Conservation (phyloP, 805 yeast species). For the Saturnispora galanensis region DNA sequence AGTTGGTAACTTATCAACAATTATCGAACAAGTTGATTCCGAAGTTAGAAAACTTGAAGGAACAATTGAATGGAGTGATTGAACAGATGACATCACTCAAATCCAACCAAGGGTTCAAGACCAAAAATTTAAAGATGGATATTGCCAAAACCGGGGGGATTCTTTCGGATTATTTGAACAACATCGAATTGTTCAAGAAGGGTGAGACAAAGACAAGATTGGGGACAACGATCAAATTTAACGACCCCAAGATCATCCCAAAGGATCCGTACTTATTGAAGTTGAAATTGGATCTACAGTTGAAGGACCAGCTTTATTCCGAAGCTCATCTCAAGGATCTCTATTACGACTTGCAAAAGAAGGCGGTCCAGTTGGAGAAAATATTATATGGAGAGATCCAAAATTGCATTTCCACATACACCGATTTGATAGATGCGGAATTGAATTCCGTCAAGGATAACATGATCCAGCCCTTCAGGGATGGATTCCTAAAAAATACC, state of each 20-base stretch:
- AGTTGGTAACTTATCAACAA: slow-evolving; percentile 42
- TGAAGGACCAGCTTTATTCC: slow-evolving; percentile 51
- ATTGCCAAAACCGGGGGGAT: slow-evolving; percentile 54
- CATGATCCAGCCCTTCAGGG: slow-evolving; percentile 43
- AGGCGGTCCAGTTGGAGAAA: slow-evolving; percentile 56
- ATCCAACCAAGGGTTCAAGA: slow-evolving; percentile 42
- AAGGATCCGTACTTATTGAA: slow-evolving; percentile 57
- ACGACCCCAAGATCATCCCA: slow-evolving; percentile 16
- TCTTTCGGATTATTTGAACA: slow-evolving; percentile 36
- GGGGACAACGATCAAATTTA: slow-evolving; percentile 21
- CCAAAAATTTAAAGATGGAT: slow-evolving; percentile 46
- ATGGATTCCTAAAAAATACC: slow-evolving; percentile 45
- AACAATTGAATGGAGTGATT: slow-evolving; percentile 42
- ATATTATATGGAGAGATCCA: slow-evolving; percentile 57
- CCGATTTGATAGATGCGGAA: slow-evolving; percentile 43
- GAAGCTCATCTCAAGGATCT: slow-evolving; percentile 61
- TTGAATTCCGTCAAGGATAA: slow-evolving; percentile 36
- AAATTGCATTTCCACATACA: slow-evolving; percentile 42
- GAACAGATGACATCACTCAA: slow-evolving; percentile 47
- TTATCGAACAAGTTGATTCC: slow-evolving; percentile 40
- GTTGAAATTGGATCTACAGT: slow-evolving; percentile 52
- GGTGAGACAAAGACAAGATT: slow-evolving; percentile 26
- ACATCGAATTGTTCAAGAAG: slow-evolving; percentile 33
- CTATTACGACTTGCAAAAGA: slow-evolving; percentile 50
- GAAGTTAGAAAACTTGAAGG: slow-evolving; percentile 45